Evolutionary conservation across 768 basidiomycete genomes (phyloP).

Genomic region (Boletus sp.): DNA sequence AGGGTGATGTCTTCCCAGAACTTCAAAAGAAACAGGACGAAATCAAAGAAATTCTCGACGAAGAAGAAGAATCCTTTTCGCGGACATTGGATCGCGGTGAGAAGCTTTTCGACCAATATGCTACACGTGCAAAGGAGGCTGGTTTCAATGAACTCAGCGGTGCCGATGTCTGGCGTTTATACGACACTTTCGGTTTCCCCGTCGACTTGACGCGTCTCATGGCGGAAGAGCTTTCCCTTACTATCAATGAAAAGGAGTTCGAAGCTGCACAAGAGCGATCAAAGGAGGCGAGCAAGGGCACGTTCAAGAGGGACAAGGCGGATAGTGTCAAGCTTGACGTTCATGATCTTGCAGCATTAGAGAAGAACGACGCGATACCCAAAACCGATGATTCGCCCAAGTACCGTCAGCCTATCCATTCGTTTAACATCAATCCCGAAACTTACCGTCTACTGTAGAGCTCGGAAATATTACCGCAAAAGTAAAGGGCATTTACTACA

Average conservation of each 20-base stretch:
- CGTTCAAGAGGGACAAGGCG: conserved; percentile 62
- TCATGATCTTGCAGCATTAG: conserved; percentile 85
- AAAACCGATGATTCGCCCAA: conserved; percentile 94
- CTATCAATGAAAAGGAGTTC: conserved; percentile 84
- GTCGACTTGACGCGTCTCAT: conserved; percentile 94
- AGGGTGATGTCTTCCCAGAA: conserved; percentile 92
- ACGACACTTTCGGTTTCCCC: conserved; percentile 98
- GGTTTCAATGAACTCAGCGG: conserved; percentile 71
- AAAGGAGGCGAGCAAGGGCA: conserved; percentile 88
- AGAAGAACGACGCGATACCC: conserved; percentile 69
- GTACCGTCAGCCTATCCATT: conserved; percentile 59
- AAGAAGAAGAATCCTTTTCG: conserved; percentile 97
- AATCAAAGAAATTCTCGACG: conserved; percentile 92
- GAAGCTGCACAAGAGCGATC: conserved; percentile 84
- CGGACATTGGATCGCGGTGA: conserved; percentile 97
- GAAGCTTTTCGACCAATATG: conserved; percentile 90
- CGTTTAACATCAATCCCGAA: neutral
- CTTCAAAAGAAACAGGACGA: conserved; percentile 77
- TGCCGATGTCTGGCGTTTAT: conserved; percentile 94
- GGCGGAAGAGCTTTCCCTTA: conserved; percentile 89
- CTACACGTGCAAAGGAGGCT: conserved; percentile 57
- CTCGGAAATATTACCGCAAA: conserved; percentile 72
- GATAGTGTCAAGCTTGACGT: conserved; percentile 91
- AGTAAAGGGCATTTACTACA: conserved; percentile 82
- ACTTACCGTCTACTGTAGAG: conserved; percentile 40